These are phyloP conservation scores for Orbilia oligospora DNA, from an alignment of 2,329 filamentous ascomycete species.

Conservation along the genomic window DNA sequence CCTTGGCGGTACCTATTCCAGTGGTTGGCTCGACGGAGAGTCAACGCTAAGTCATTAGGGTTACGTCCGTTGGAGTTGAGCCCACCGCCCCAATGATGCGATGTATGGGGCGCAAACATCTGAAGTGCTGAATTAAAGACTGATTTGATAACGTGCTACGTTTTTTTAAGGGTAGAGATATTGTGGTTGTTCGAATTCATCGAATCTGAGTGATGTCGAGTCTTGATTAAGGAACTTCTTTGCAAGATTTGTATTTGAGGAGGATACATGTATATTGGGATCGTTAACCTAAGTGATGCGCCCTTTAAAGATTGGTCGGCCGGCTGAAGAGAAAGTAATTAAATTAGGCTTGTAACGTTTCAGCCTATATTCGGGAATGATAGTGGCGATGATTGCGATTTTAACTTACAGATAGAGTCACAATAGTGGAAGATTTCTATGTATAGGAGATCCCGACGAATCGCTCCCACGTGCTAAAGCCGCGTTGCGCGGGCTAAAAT, in stretches of 20 bases:
- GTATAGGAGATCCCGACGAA: neutral
- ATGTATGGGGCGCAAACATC: neutral
- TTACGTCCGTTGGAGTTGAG: neutral
- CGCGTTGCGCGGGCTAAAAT: slow-evolving; percentile 1
- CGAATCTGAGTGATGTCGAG: neutral
- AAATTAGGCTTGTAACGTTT: no score
- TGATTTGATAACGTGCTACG: neutral
- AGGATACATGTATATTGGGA: no score
- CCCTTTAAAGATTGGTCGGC: no score
- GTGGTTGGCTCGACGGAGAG: neutral
- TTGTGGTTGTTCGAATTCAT: neutral
- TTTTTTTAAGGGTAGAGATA: neutral
- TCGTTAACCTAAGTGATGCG: no score
- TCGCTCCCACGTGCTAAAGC: neutral
- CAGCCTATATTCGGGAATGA: no score
- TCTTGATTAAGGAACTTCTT: neutral
- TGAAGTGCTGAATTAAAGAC: neutral
- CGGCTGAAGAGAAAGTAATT: no score
- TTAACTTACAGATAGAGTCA: no score
- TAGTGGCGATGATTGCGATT: no score
- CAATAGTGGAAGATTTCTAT: neutral
- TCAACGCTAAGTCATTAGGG: neutral
- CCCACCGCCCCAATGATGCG: no score
- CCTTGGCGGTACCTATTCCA: neutral
- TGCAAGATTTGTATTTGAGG: no score